Percentiles rank a stretch among this genome's conserved stretches.
phyloP scores from a whole-genome alignment of 768 basidiomycete species.

The Phlegmacium glaucopus region DNA sequence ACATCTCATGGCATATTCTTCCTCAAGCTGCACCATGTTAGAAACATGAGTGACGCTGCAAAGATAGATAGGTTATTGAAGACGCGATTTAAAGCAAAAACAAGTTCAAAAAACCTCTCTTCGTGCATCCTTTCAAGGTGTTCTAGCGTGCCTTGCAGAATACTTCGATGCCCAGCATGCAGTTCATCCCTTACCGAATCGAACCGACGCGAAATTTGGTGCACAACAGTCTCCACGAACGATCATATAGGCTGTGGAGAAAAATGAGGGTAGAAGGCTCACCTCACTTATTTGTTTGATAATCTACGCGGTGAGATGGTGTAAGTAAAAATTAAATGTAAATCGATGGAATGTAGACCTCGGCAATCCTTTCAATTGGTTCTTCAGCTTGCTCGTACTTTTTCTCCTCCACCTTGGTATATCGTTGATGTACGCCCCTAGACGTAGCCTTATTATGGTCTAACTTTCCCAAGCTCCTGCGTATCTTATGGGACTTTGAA shows the following conservation, averaged over 20 bases:
- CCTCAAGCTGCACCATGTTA: constrained; percentile 50
- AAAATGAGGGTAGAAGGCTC: constrained; percentile 11
- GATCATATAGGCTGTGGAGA: neutral
- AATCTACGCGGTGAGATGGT: constrained; percentile 29
- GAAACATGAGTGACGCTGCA: constrained; percentile 51
- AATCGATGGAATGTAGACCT: constrained; percentile 24
- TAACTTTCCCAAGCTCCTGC: neutral
- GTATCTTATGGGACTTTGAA: neutral
- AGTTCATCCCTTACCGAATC: constrained; percentile 44
- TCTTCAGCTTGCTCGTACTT: constrained; percentile 1
- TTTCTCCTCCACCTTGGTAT: neutral
- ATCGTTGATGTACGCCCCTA: neutral
- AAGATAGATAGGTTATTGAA: neutral
- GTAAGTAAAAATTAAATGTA: neutral
- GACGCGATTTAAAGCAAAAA: neutral
- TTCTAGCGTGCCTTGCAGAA: constrained; percentile 43
- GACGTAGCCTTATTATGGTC: neutral
- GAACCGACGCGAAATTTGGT: constrained; percentile 45
- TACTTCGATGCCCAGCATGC: constrained; percentile 38
- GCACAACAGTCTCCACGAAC: constrained; percentile 39
- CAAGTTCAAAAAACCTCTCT: constrained; percentile 33
- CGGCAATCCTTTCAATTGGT: constrained; percentile 31
- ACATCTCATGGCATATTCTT: constrained; percentile 45
- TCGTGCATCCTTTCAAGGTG: constrained; percentile 42
- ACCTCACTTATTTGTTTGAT: constrained; percentile 49